These are phyloP conservation scores for Cardiospermum halicacabum DNA, from an alignment of 345 rosid genomes.

Conservation along the genomic window DNA sequence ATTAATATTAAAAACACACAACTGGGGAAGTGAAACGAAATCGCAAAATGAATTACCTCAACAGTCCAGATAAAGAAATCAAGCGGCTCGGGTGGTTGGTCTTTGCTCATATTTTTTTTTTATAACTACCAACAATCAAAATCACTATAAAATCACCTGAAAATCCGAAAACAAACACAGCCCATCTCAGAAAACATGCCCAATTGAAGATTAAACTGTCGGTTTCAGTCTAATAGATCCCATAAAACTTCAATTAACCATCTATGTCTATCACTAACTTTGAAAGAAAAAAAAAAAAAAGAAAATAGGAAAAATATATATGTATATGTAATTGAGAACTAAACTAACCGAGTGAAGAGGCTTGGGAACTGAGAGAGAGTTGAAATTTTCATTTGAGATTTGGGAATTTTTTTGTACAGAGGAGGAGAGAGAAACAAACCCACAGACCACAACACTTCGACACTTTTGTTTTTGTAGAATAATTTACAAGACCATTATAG, in stretches of 20 bases:
- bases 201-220: background rate
- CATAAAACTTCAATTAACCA: background rate
- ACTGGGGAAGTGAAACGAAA: background rate
- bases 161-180: background rate
- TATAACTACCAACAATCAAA: background rate
- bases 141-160: constrained; percentile 15
- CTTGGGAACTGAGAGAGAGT: background rate
- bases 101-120: constrained; percentile 59
- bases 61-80: constrained; percentile 99
- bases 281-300: background rate
- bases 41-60: constrained; percentile 44
- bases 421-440: constrained; percentile 1
- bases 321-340: background rate
- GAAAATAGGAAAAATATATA: constrained; percentile 13
- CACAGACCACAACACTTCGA: background rate
- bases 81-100: constrained; percentile 83
- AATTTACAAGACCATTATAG: background rate
- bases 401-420: background rate
- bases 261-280: background rate
- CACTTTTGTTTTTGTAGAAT: background rate
- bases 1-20: background rate
- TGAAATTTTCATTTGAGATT: constrained; percentile 16
- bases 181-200: background rate
- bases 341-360: constrained; percentile 20
- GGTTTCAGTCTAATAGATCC: background rate